Evolutionary conservation across 306 rosid genomes (phyloP).

Genomic region (Prunus mume): DNA sequence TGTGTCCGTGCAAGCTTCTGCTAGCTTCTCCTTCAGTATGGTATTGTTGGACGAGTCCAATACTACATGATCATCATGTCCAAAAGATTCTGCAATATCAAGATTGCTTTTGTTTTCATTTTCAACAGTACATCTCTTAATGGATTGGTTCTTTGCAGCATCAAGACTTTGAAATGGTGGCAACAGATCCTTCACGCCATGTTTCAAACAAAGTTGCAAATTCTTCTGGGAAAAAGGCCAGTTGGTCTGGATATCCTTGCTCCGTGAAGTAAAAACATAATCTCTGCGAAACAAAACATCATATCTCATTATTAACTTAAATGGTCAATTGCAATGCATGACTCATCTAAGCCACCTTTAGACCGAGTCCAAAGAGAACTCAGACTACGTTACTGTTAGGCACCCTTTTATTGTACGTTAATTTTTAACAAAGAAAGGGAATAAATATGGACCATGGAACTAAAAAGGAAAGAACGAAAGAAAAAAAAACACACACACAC

Average conservation of each 20-base stretch:
- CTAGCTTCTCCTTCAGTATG: slow-evolving; percentile 29
- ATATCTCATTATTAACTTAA: slow-evolving; percentile 1
- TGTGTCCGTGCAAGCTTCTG: slow-evolving; percentile 22
- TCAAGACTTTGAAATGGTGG: slow-evolving; percentile 54
- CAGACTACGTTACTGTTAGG: background rate
- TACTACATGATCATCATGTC: slow-evolving; percentile 24
- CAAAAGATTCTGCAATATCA: slow-evolving; percentile 27
- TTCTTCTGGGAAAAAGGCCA: slow-evolving; percentile 57
- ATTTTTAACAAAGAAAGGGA: slow-evolving; percentile 2
- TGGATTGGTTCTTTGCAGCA: slow-evolving; percentile 28
- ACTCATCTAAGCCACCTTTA: slow-evolving; percentile 4
- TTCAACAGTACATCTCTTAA: slow-evolving; percentile 26
- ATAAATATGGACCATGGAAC: slow-evolving; percentile 6
- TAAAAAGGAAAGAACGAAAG: background rate
- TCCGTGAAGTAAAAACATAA: slow-evolving; percentile 52
- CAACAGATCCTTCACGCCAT: slow-evolving; percentile 51
- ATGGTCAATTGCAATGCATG: background rate
- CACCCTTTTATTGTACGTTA: slow-evolving; percentile 28
- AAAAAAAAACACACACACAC: background rate
- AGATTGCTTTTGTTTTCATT: slow-evolving; percentile 18
- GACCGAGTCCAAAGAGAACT: slow-evolving; percentile 1
- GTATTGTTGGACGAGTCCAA: slow-evolving; percentile 18
- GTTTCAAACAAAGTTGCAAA: slow-evolving; percentile 54
- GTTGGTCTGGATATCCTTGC: slow-evolving; percentile 45
- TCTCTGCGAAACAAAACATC: slow-evolving; percentile 37